Evolutionary conservation across 202 grass and related monocot species (phyloP), one percentile per base, ranked within the genome.

Genomic region (Carex arenaria): DNA sequence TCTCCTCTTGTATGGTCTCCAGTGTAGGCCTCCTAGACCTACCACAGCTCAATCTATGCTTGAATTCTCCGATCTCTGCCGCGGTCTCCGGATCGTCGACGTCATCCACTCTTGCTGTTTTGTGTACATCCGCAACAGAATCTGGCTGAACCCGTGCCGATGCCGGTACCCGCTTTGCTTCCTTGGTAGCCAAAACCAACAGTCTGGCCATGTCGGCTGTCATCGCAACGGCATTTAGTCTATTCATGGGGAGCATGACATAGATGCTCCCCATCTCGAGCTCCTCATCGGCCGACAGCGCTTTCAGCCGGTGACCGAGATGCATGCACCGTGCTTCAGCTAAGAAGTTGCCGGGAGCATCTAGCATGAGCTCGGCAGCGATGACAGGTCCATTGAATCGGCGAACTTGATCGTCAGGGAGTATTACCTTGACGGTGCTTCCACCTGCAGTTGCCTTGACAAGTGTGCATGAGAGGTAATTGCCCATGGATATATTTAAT

Each of bases 1-100:
- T 78, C 52, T 98, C 95, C 68, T 98, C 95, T 2, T 85, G 23
- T 57, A 98, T 98, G 23, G 95, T 98, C 81, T 98, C 95, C 88
- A 98, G 86, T 20, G 88, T 68, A 1, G 95, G 93, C 36, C 67
- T 85, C 71, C 91, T 86, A 0, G 93, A 95, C 34, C 93, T 69
- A 9, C 86, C 53, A 74, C 63, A 63, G 80, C 93, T 95, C 76
- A 89, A 65, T 43, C 91, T 89, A 70, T 98, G 90, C 66, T 89
- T 95, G 22, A 93, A 59, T 78, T 78, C 87, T 70, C 45, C 83
- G 23, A 98, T 88, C 84, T 88, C 89, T 2, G 64, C 83, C 0
- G 79, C 90, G 2, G 71, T 81, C 0, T 63, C 87, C 71, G 31
- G 82, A 64, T 89, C 88, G 6, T 87, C 85, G 65, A 89, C 83